These are phyloP conservation scores for Fusarium buharicum DNA, from an alignment of 2,329 filamentous ascomycete genomes.

Conservation along the genomic window DNA sequence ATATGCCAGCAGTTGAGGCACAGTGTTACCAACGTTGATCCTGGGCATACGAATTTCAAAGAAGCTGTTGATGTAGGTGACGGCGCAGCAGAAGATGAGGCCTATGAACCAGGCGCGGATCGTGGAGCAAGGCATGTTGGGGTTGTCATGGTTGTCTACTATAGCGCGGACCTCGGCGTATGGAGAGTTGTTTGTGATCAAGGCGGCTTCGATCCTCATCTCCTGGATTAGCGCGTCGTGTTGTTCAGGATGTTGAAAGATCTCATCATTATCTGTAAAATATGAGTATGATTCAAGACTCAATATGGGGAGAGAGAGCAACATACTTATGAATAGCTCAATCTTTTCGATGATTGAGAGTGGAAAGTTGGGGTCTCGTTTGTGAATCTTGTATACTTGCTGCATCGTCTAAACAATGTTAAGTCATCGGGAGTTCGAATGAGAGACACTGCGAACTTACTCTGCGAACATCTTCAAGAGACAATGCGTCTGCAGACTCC, in stretches of 20 bases:
- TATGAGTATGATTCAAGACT: background rate
- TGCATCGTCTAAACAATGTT: constrained; percentile 47
- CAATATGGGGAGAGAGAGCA: background rate
- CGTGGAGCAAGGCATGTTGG: constrained; percentile 62
- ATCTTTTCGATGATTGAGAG: constrained; percentile 50
- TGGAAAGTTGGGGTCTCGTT: constrained; percentile 54
- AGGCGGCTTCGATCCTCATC: constrained; percentile 63
- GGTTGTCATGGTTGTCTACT: constrained; percentile 64
- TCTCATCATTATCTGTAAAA: constrained; percentile 44
- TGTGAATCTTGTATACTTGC: constrained; percentile 49
- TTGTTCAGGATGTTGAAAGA: constrained; percentile 52
- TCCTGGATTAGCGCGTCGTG: constrained; percentile 56
- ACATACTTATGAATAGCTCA: constrained; percentile 51
- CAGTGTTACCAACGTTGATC: constrained; percentile 63
- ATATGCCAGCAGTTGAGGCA: constrained; percentile 67
- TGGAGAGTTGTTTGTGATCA: constrained; percentile 64
- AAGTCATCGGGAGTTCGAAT: background rate
- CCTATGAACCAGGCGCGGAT: constrained; percentile 65
- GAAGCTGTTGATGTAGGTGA: constrained; percentile 65
- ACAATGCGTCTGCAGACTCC: constrained; percentile 50
- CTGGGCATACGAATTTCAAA: constrained; percentile 66
- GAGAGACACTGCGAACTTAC: constrained; percentile 23
- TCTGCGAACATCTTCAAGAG: constrained; percentile 49
- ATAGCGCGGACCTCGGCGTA: constrained; percentile 66
- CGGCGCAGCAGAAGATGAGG: constrained; percentile 58